Evolutionary conservation across 2,329 filamentous ascomycete species (phyloP), one percentile per base, ranked within the genome.

Genomic region (Blastomyces gilchristii): DNA sequence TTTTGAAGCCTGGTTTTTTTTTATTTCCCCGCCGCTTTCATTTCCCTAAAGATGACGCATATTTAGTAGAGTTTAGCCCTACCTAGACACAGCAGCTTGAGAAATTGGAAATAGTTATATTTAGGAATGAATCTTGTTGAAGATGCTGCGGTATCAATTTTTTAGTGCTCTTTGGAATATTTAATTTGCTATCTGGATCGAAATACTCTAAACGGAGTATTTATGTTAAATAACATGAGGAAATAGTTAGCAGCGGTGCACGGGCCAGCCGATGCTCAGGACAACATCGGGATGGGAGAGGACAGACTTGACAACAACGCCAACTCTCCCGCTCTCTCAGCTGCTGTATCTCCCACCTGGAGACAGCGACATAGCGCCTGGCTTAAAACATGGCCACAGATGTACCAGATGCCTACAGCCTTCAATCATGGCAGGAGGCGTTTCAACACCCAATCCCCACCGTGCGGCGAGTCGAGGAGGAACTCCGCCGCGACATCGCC

Each of bases 341-440:
- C 50, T 18, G 25, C n/a, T 31, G 28, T 25, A 53, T 53, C 28
- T 14, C 28, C 50, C 49, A 16, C 54, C 54, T 9, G 41, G 41
- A 31, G 45, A 47, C 47, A 39, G 59, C 43, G 22, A 43, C 41
- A 4, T 43, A 16, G 34, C 47, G 9, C 14, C 47, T 37, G 28
- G 47, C n/a, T 41, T 45, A 28, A 43, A 52, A 3, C 62, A 85
- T 84, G 81, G 76, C 82, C n/a, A 74, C 76, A 43, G 82, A 84
- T 68, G 78, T 78, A 41, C 82, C 83, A 47, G 83, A 87, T 69
- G 79, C 83, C 18, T 77, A 80, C 65, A 78, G 77, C 62, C 78
- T 87, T 64, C 77, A 80, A 66, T 79, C 80, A 70, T 88, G 85
- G 85, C 81, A 87, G 70, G 85, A 88, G 77, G 85, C 85, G 47